A percentile compares a stretch with the other conserved stretches of the same genome.
Conservation (phyloP, 2,329 filamentous ascomycete species). For the Dactylellina haptotyla region DNA sequence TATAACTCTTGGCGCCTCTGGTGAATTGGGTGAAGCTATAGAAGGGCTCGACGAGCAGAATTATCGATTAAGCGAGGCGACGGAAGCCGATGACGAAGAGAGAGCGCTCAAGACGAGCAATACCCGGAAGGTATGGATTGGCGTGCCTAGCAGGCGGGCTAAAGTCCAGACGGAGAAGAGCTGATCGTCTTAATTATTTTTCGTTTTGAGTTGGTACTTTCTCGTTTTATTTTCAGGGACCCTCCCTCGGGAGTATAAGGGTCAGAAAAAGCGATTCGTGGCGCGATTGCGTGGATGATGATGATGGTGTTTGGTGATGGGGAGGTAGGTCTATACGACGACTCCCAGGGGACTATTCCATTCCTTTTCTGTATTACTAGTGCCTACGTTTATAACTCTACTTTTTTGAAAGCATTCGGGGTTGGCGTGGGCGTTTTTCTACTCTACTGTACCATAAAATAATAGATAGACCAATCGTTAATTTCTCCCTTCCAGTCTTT, state of each 20-base stretch:
- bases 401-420: slow-evolving; percentile 16
- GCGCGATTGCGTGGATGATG: slow-evolving; percentile 7
- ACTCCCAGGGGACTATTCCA: not conserved
- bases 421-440: not conserved
- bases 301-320: too few relatives aligned
- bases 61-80: not conserved
- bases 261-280: slow-evolving; percentile 2
- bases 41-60: not conserved
- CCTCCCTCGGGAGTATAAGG: not conserved
- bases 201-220: not conserved
- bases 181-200: not conserved
- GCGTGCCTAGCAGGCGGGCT: slow-evolving; percentile 26
- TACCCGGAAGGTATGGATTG: slow-evolving; percentile 28
- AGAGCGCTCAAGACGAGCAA: not conserved
- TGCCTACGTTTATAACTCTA: not conserved
- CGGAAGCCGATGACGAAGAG: slow-evolving; percentile 12
- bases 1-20: not conserved
- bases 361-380: slow-evolving; percentile 27
- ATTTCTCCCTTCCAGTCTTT: not conserved
- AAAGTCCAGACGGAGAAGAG: slow-evolving; percentile 3
- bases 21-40: not conserved
- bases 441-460: slow-evolving; percentile 14
- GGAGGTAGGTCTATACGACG: slow-evolving; percentile 4
- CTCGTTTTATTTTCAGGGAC: not conserved
- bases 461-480: slow-evolving; percentile 8